Conservation (phyloP, 352 stramenopile genomes). For the Globisporangium takayamanum region DNA sequence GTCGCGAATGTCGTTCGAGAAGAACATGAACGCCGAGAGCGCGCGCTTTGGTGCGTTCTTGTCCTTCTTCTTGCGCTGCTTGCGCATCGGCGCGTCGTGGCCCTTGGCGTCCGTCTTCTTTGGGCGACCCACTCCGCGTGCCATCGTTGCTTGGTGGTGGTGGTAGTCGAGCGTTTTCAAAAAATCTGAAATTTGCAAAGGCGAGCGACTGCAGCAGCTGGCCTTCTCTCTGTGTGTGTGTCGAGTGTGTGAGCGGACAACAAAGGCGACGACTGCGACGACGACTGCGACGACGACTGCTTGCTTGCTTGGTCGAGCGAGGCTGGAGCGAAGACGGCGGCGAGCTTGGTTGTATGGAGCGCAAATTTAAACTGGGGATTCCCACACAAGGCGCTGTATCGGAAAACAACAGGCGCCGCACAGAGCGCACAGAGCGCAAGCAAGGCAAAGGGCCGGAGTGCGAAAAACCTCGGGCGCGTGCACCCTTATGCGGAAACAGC, state of each 20-base stretch:
- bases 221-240: background rate
- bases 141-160: slow-evolving; percentile 27
- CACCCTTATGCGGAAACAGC: slow-evolving; percentile 12
- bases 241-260: background rate
- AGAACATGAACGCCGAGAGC: slow-evolving; percentile 90
- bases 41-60: slow-evolving; percentile 88
- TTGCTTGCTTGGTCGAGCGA: background rate
- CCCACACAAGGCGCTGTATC: slow-evolving; percentile 15
- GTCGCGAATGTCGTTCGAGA: slow-evolving; percentile 86
- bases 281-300: background rate
- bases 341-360: slow-evolving; percentile 32
- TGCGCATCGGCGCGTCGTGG: slow-evolving; percentile 49
- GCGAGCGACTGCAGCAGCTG: slow-evolving; percentile 2
- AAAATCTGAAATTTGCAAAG: slow-evolving; percentile 33
- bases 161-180: slow-evolving; percentile 11
- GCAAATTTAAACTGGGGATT: slow-evolving; percentile 64
- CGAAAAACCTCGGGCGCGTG: slow-evolving; percentile 15
- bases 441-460: background rate
- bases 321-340: background rate
- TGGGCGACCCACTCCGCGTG: slow-evolving; percentile 53
- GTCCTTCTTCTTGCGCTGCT: slow-evolving; percentile 89
- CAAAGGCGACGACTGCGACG: too few species aligned
- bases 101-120: slow-evolving; percentile 52
- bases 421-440: background rate
- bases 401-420: slow-evolving; percentile 15